Conservation (phyloP, 208 protist species). For the Trypanosoma theileri region DNA sequence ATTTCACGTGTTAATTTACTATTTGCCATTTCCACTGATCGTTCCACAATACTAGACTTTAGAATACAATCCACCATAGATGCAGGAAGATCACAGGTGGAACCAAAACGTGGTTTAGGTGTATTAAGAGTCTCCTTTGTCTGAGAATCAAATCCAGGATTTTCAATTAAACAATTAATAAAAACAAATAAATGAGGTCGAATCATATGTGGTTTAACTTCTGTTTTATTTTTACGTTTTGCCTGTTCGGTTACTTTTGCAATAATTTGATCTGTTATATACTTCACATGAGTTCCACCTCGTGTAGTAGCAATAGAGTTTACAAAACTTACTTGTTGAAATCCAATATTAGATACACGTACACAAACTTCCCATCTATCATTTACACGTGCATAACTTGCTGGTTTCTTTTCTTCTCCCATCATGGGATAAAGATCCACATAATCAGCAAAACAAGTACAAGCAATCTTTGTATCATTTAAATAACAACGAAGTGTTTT, state of each 20-base stretch:
- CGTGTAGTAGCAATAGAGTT: constrained; percentile 99
- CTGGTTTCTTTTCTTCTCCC: constrained; percentile 77
- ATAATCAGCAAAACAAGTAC: constrained; percentile 98
- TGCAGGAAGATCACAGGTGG: constrained; percentile 93
- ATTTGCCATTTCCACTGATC: constrained; percentile 95
- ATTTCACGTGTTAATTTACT: constrained; percentile 94
- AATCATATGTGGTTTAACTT: constrained; percentile 97
- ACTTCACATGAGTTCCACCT: constrained; percentile 99
- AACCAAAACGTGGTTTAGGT: constrained; percentile 95
- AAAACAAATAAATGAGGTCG: constrained; percentile 99
- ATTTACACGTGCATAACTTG: constrained; percentile 85
- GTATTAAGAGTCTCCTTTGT: constrained; percentile 99
- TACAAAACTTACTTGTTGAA: constrained; percentile 99
- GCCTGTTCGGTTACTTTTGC: constrained; percentile 88
- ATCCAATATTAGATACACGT: constrained; percentile 91
- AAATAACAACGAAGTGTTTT: constrained; percentile 94
- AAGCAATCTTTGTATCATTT: constrained; percentile 93
- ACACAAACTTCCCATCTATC: constrained; percentile 98
- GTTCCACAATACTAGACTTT: constrained; percentile 95
- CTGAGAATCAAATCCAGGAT: constrained; percentile 99
- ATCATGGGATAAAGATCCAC: constrained; percentile 95
- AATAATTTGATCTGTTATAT: constrained; percentile 96
- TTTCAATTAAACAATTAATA: constrained; percentile 99
- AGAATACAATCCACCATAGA: constrained; percentile 95
- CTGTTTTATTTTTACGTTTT: constrained; percentile 97